A percentile compares a stretch with the other conserved stretches of the same genome.
Conservation (phyloP, 495 filamentous ascomycete genomes). For the Trypethelium eluteriae region DNA sequence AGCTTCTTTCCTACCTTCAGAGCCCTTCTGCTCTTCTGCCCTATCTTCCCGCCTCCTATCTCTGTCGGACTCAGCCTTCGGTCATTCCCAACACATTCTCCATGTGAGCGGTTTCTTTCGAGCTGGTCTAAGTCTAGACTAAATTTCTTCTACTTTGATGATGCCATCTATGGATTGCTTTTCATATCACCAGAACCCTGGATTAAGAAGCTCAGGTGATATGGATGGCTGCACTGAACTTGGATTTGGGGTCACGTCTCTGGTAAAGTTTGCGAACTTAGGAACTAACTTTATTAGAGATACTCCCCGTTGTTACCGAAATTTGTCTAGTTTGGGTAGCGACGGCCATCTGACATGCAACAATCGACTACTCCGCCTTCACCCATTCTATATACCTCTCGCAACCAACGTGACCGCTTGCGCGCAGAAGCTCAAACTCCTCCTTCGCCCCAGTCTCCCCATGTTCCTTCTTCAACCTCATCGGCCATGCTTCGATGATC, state of each 20-base stretch:
- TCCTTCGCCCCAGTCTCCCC: constrained; percentile 33
- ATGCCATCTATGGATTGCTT: too few species aligned
- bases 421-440: constrained; percentile 29
- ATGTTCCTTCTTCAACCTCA: constrained; percentile 29
- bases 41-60: neutral
- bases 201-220: too few species aligned
- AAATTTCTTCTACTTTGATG: too few species aligned
- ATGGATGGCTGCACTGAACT: too few species aligned
- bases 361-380: neutral
- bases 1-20: too few species aligned
- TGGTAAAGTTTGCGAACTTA: too few species aligned
- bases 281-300: too few species aligned
- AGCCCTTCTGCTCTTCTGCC: neutral
- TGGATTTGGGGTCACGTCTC: too few species aligned
- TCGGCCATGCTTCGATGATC: constrained; percentile 39
- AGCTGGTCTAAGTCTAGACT: too few species aligned
- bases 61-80: neutral
- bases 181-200: too few species aligned
- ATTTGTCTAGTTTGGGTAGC: neutral
- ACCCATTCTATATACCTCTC: constrained; percentile 41
- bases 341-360: neutral
- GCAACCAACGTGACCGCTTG: constrained; percentile 16
- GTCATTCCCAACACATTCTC: too few species aligned
- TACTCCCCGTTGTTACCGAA: neutral
- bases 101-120: too few species aligned